Evolutionary conservation across 148 eudicot species (phyloP), one percentile per base, ranked within the genome.

Genomic region (Nyssa sinensis): DNA sequence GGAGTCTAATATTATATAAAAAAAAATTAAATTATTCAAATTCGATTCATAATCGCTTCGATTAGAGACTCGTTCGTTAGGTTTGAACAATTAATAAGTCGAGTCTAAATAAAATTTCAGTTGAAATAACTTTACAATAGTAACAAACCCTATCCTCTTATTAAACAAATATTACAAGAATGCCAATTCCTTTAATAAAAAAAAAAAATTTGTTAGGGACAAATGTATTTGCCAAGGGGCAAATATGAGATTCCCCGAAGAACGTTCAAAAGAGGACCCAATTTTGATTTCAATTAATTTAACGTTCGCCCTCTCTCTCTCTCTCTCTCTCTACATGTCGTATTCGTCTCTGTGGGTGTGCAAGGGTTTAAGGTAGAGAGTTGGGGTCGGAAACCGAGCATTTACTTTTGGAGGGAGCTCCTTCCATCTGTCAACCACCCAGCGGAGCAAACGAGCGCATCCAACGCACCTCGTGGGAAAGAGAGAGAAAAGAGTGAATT

Each of bases 321-420:
- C 25, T 23, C 11, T 66, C n/a, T n/a, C n/a, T n/a, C 5, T 7
- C 3, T 19, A 6, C 19, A 29, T 29, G 29, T 62, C 5, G 7
- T 33, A 1, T 23, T n/a, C n/a, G 49, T n/a, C 16, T 65, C 0
- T 25, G 32, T 21, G 69, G 69, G 51, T 13, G 8, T 32, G 2
- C n/a, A 24, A 60, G 31, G 65, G 35, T n/a, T 24, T 41, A 11
- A 41, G 70, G 51, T 9, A n/a, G 51, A 66, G 70, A 66, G 55
- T 11, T 0, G 70, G 39, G 39, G 21, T 37, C 55, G 70, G 70
- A 37, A 49, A 16, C 24, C 1, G 16, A 55, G 59, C 25, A 21
- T 55, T 21, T 55, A 24, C 59, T 55, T n/a, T 55, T 21, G 25
- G 28, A n/a, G 47, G 23, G 55, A 39, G 12, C 12, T 12, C 51